Evolutionary conservation across 441 rosid species (phyloP).

Genomic region (Melastoma candidum): DNA sequence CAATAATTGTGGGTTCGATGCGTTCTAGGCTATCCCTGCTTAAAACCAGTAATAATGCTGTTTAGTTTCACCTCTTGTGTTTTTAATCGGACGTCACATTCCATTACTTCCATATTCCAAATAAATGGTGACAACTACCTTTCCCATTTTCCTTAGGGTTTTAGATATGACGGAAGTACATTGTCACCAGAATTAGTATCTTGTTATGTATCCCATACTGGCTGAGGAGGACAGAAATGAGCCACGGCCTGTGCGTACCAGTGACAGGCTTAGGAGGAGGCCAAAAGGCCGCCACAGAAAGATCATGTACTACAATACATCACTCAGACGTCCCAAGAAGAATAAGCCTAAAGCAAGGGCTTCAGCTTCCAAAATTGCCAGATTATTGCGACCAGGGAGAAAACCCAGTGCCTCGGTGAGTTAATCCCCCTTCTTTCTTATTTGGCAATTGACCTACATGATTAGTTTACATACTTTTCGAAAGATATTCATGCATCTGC

Average conservation of each 20-base stretch:
- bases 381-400: constrained; percentile 50
- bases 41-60: no score
- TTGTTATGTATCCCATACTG: constrained; percentile 68
- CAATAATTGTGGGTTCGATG: no score
- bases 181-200: constrained; percentile 25
- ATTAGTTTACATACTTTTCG: no score
- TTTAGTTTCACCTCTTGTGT: no score
- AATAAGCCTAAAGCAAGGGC: constrained; percentile 79
- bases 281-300: constrained; percentile 55
- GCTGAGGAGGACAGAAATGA: constrained; percentile 81
- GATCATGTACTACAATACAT: constrained; percentile 55
- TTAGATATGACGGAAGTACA: constrained; percentile 32
- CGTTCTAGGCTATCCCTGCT: no score
- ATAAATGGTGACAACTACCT: no score
- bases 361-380: constrained; percentile 88
- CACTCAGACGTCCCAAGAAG: constrained; percentile 49
- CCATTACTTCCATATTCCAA: no score
- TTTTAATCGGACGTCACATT: no score
- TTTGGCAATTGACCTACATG: background rate
- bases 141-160: no score
- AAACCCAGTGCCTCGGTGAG: constrained; percentile 52
- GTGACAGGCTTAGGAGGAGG: constrained; percentile 90
- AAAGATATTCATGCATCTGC: no score
- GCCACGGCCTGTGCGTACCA: constrained; percentile 79
- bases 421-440: background rate